Evolutionary conservation across 805 yeast genomes (phyloP), one percentile per base, ranked within the genome.

Genomic region (Spathaspora gorwiae): DNA sequence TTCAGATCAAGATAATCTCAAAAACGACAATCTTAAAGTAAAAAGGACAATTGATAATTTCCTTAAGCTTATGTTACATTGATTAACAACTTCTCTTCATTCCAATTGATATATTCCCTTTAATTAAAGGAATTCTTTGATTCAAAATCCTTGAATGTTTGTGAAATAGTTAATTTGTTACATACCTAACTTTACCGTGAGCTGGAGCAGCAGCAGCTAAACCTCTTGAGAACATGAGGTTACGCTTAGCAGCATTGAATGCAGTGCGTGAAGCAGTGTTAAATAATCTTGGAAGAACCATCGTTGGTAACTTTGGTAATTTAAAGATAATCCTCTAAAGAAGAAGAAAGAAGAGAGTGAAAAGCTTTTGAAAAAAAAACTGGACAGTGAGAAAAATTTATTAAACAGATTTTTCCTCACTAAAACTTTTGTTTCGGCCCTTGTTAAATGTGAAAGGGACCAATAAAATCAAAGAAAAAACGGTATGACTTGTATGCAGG

Each of bases 111-210:
- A 37, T 15, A 37, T 24, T 13, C 30, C 8, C 13, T 33, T 34
- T 29, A 27, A 42, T 29, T 35, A 27, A 6, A 19, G 14, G 15
- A 9, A 34, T 5, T 34, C 15, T 24, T 34, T 34, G 15, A 15
- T 34, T 34, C 6, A 10, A 6, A 35, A 35, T 10, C 24, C 37
- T n/a, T 8, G 10, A 10, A 19, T n/a, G 39, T 36, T 36, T 5
- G 10, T 19, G 12, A 27, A 36, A 36, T 12, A 11, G 11, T 35
- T 35, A 19, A 11, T 42, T 39, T 24, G 32, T 52, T 62, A 84
- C 90, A 70, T 82, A 84, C 90, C 87, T 87, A 65, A 89, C 89
- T 72, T 86, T 84, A 81, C 97, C 97, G 64, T 73, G 71, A 52
- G 64, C 59, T 63, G 86, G 80, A 58, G 89, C 83, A 65, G 88